Base-by-base conservation (phyloP, 495 filamentous ascomycete genomes). In the Aspergillus ellipticus region DNA sequence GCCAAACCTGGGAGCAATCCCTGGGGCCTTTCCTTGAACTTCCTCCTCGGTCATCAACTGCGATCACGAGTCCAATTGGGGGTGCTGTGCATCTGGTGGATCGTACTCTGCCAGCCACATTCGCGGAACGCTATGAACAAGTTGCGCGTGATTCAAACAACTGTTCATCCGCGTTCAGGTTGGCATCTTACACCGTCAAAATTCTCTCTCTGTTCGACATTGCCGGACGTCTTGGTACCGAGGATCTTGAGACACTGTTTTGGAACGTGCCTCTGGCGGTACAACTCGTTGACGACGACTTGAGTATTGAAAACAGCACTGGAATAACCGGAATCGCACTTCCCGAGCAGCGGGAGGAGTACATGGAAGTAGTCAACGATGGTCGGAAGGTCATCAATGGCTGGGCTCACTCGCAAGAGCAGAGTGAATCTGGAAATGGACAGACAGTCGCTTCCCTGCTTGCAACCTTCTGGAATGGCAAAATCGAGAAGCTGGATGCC, bases 11-110 rank as follows among this genome's bases (percentile, higher is more conserved):
- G 84, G 62, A 74, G 42, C 47, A 55, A 42, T 77, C 79, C n/a
- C 57, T 96, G n/a, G 57, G 51, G 0, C 76, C 72, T 2, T 85
- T 93, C 62, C 72, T 94, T 15, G 66, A 76, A 35, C 63, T 74
- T 6, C 60, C 73, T 20, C 85, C 88, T 13, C 81, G 80, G 42
- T 71, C 77, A 13, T 85, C 88, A 8, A 67, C 92, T 6, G 82
- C 89, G 8, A 79, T 95, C 7, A 88, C 87, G 5, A 89, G 84
- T 64, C 78, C 82, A 9, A 68, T 96, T 19, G 82, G 81, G 6
- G 89, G 89, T 13, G 79, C 80, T 10, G 82, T 92, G 26, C 84
- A 88, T 58, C 68, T 97, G 5, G 76, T 87, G 0, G 66, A 81
- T 39, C 47, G 56, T 39, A 26, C 74, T 19, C 24, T 66, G 47